phyloP scores from a whole-genome alignment of 176 grass and related monocot species.

The Aegilops longissima region DNA sequence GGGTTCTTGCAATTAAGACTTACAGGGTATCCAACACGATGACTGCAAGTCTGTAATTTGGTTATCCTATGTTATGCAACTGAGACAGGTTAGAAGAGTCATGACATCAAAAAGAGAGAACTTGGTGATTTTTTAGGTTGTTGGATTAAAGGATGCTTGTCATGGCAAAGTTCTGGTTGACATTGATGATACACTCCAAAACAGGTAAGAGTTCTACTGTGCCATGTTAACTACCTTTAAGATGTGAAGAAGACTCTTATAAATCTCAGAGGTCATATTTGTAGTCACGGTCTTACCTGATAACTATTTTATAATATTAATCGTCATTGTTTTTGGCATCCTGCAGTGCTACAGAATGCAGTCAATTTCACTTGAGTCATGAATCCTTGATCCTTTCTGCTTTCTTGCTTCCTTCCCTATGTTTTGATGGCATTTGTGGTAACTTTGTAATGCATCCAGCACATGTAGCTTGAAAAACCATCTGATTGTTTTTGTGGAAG shows the following conservation, averaged over 20 bases:
- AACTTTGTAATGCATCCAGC: slow-evolving; percentile 7
- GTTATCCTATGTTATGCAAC: not conserved
- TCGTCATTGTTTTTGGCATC: not conserved
- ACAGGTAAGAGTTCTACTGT: slow-evolving; percentile 24
- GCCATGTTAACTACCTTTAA: slow-evolving; percentile 4
- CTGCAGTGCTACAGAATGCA: not conserved
- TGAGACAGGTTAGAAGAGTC: not conserved
- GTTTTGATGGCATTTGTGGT: not conserved
- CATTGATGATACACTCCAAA: slow-evolving; percentile 2
- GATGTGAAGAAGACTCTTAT: slow-evolving; percentile 23
- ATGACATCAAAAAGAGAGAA: not conserved
- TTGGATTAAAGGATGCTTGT: slow-evolving; percentile 16
- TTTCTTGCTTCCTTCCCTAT: not conserved
- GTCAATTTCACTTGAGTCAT: not conserved
- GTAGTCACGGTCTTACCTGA: not conserved
- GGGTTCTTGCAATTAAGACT: slow-evolving; percentile 12
- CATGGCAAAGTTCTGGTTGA: slow-evolving; percentile 7
- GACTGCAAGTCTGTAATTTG: not conserved
- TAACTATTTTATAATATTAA: not conserved
- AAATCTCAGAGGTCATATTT: not conserved
- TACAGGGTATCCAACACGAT: not conserved
- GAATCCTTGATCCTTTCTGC: not conserved
- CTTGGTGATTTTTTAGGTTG: not conserved
- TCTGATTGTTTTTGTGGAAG: not conserved
- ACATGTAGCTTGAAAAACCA: not conserved